Base-by-base conservation (phyloP, 768 basidiomycete genomes). In the Fomitopsis serialis region DNA sequence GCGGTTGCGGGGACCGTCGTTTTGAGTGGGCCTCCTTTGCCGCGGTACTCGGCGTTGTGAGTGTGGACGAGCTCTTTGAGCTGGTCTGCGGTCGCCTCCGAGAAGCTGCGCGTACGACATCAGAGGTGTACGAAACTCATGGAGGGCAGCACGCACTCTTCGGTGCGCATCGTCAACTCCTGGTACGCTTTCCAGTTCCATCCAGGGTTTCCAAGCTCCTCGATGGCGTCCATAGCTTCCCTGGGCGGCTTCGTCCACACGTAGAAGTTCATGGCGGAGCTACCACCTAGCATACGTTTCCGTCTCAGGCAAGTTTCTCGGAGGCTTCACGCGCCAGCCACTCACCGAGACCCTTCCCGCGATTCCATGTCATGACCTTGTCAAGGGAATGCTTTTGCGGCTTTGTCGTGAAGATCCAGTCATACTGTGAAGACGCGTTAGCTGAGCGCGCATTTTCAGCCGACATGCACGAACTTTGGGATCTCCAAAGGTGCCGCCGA, bases 201-300 rank as follows among this genome's bases (percentile, higher is more conserved):
- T 3, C 79, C 79, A 1, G 70, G 68, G 54, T 81, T 81, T 6
- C 80, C 80, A 17, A 82, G 68, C 49, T 68, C 65, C 58, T 80
- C 51, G 78, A 47, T 74, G 65, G 12, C 66, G 43, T 72, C 68
- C 17, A 72, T 55, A 40, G 71, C 69, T n/a, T 58, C 61, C 2
- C 35, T 47, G 17, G 62, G 63, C 3, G 70, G 71, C 36, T 61
- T 58, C 5, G 42, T 63, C 63, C 64, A 70, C 34, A 58, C 62
- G 23, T 64, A 63, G 58, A 75, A 75, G 54, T 81, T 81, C 25
- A 78, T 68, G 11, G 61, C 61, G 0, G 78, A 78, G 53, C 66
- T 74, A 2, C 80, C 79, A 15, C 49, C 49, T 50, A 36, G 25
- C 23, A 32, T 40, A 15, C 19, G 7, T 15, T 47, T n/a, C 10